Base-by-base conservation (phyloP, 441 rosid species). In the Gossypium gossypioides region DNA sequence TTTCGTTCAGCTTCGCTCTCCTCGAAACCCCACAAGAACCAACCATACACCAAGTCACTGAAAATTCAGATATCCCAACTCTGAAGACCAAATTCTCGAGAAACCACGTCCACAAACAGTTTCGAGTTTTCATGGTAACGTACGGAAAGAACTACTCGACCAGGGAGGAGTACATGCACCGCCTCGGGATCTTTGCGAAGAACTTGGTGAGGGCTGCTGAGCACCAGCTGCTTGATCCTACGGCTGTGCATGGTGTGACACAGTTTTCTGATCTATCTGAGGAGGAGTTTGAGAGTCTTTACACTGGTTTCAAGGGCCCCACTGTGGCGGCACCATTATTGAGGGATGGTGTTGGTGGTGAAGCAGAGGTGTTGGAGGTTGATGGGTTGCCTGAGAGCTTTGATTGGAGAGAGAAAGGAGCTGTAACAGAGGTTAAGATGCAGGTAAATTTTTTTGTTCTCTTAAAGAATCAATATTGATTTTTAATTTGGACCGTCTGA, bases 391-490 rank as follows among this genome's bases (percentile, higher is more conserved):
- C 96, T 21, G 74, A 77, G 44, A 83, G 72, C 74, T 87, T 93
- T 82, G 98, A 91, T 46, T 89, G 96, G 97, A 83, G 98, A 62
- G 88, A 89, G 52, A 87, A 86, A 51, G 96, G 97, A 52, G 97
- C 91, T 16, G 91, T 89, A 37, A 89, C 97, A 27, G 89, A 88
- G 55, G 96, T 91, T 74, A 91, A 91, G 81, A 82, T 61, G 81
- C 97, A 90, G 90, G 96, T 89, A 29, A n/a, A 18, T 29, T 29
- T 29, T 29, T 4, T 29, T 29, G 34, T 29, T 29, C 34, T 29
- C 34, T 29, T 29, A 29, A 32, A 32, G 7, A 5, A 5, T 5
- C 7, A 32, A 32, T 32, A 29, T 32, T 6, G 7, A 5, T 32
- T 32, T 32, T 32, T 32, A 32, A 32, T 32, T 32, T 32, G 37